Conservation (phyloP, 495 filamentous ascomycete species). For the Penicillium crystallinum region DNA sequence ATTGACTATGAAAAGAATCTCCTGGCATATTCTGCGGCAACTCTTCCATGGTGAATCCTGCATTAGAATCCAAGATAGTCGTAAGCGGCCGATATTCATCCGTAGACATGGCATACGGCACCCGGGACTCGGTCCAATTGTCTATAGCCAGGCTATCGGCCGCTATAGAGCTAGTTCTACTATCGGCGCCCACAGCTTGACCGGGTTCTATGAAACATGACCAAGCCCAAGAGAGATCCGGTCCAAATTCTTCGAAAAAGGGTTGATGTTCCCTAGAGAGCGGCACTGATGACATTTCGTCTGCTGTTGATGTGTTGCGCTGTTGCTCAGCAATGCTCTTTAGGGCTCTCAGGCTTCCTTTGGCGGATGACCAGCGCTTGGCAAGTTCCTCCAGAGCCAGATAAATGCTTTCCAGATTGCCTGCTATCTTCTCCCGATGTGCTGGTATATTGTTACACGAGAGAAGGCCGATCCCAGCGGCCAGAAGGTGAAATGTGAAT, state of each 20-base stretch:
- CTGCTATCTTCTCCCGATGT: constrained; percentile 11
- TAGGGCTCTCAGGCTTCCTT: constrained; percentile 17
- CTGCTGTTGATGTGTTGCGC: not conserved
- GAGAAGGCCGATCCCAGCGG: constrained; percentile 22
- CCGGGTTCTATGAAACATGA: constrained; percentile 1
- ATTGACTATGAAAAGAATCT: constrained; percentile 15
- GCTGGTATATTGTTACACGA: constrained; percentile 9
- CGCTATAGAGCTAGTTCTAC: not conserved
- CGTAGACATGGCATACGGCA: not conserved
- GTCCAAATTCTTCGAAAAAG: constrained; percentile 11
- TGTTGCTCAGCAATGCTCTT: constrained; percentile 18
- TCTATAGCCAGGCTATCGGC: not conserved
- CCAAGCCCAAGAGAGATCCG: constrained; percentile 17
- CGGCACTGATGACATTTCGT: not conserved
- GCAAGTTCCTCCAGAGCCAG: constrained; percentile 20
- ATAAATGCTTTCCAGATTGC: constrained; percentile 16
- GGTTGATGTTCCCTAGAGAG: constrained; percentile 9
- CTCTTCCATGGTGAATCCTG: constrained; percentile 9
- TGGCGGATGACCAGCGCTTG: constrained; percentile 23
- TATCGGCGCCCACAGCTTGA: not conserved
- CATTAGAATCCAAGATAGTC: constrained; percentile 13
- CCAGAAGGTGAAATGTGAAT: constrained; percentile 24
- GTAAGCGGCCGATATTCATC: constrained; percentile 15
- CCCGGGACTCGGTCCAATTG: constrained; percentile 2
- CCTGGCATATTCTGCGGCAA: not conserved